Evolutionary conservation across 345 rosid genomes (phyloP).

Genomic region (Microcos paniculata): DNA sequence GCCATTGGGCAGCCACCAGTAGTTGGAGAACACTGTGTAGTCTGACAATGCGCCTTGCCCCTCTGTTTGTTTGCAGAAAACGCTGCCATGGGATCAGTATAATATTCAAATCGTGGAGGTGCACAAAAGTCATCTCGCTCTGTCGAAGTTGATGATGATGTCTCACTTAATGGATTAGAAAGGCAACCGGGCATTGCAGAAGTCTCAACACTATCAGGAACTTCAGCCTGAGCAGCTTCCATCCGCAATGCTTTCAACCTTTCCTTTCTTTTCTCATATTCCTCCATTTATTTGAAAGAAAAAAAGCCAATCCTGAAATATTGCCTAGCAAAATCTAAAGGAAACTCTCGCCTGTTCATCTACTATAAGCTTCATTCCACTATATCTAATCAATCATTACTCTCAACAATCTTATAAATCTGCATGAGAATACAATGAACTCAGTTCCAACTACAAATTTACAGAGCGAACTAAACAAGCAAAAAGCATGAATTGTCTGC

Average conservation of each 20-base stretch:
- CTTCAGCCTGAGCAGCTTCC: constrained; percentile 57
- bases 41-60: constrained; percentile 25
- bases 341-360: too few species aligned
- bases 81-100: constrained; percentile 81
- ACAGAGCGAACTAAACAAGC: too few species aligned
- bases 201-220: constrained; percentile 28
- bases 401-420: too few species aligned
- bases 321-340: too few species aligned
- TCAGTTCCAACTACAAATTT: too few species aligned
- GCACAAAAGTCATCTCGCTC: constrained; percentile 29
- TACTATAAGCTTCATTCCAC: too few species aligned
- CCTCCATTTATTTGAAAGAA: constrained; percentile 51
- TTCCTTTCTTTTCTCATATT: constrained; percentile 72
- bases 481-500: too few species aligned
- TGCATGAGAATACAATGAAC: too few species aligned
- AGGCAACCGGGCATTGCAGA: constrained; percentile 41
- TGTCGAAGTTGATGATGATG: constrained; percentile 25
- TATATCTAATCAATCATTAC: too few species aligned
- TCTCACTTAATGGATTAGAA: constrained; percentile 63
- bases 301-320: neutral
- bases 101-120: constrained; percentile 63
- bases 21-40: constrained; percentile 25
- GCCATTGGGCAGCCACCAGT: constrained; percentile 33
- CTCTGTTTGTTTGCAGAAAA: constrained; percentile 57
- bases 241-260: constrained; percentile 70